These are phyloP conservation scores for Pythium pyrilobum DNA, from an alignment of 352 stramenopile species.

Conservation along the genomic window DNA sequence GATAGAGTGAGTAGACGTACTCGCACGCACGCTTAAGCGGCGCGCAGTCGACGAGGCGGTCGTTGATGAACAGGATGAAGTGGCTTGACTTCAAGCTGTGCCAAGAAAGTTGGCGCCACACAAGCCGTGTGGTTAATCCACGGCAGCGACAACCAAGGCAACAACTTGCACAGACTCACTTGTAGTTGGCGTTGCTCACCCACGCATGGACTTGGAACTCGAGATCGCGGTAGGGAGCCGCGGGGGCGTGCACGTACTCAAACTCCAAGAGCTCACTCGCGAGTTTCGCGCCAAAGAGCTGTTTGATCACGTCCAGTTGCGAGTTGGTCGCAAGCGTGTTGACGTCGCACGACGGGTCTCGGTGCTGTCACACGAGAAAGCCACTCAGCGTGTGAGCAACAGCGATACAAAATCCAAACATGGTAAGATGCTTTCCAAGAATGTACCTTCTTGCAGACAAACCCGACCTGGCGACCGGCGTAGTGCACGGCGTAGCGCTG, in stretches of 20 bases:
- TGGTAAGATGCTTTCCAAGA: no score
- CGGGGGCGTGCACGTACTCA: constrained; percentile 19
- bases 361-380: constrained; percentile 34
- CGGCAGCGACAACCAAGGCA: neutral
- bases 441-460: constrained; percentile 93
- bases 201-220: constrained; percentile 45
- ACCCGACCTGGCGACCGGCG: constrained; percentile 80
- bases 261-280: constrained; percentile 56
- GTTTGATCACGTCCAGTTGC: constrained; percentile 68
- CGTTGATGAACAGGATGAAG: constrained; percentile 98
- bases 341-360: constrained; percentile 70
- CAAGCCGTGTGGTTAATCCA: no score
- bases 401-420: neutral
- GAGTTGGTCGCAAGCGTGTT: constrained; percentile 63
- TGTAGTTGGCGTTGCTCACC: constrained; percentile 89
- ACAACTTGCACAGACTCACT: constrained; percentile 29
- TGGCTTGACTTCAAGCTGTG: constrained; percentile 70
- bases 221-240: constrained; percentile 21
- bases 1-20: constrained; percentile 92
- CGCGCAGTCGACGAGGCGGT: constrained; percentile 93
- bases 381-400: neutral
- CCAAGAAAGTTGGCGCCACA: neutral
- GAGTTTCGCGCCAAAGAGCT: constrained; percentile 71
- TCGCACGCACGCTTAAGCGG: constrained; percentile 92
- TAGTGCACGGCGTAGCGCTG: constrained; percentile 96